A percentile compares a stretch with the other conserved stretches of the same genome.
Evolutionary conservation across 148 eudicot species (phyloP).

Genomic region (Rhododendron ovatum): DNA sequence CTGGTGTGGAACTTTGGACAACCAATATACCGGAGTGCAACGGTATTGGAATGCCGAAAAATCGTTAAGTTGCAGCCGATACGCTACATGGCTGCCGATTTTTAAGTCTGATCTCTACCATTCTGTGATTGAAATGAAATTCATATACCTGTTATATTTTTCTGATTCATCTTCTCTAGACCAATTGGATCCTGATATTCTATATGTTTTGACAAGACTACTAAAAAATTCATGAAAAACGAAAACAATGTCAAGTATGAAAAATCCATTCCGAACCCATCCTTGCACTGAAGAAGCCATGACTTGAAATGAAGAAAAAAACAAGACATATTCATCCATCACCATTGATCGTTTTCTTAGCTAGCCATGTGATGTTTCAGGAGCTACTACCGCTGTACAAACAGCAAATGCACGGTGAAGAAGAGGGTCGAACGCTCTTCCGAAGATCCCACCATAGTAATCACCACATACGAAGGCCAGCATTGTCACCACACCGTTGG

Average conservation of each 20-base stretch:
- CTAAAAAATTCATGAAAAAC: background rate
- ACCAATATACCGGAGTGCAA: no score
- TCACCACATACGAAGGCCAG: constrained; percentile 96
- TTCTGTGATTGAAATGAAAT: background rate
- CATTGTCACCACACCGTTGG: constrained; percentile 86
- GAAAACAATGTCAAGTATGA: background rate
- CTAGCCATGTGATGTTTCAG: constrained; percentile 25
- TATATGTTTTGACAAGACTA: background rate
- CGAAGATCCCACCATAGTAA: constrained; percentile 72
- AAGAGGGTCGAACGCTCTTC: constrained; percentile 88
- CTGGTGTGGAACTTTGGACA: background rate
- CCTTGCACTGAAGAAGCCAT: background rate
- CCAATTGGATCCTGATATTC: background rate
- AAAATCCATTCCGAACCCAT: background rate
- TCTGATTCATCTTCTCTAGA: background rate
- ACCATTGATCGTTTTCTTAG: background rate
- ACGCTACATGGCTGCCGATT: background rate
- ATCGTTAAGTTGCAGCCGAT: background rate
- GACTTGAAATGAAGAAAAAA: background rate
- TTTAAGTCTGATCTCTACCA: background rate
- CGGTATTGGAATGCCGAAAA: background rate
- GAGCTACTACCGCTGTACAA: constrained; percentile 96
- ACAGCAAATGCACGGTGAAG: constrained; percentile 87
- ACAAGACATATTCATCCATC: no score
- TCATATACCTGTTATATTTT: background rate